Conservation (phyloP, 1,284 basidiomycete genomes). For the Microbotryum violaceum region DNA sequence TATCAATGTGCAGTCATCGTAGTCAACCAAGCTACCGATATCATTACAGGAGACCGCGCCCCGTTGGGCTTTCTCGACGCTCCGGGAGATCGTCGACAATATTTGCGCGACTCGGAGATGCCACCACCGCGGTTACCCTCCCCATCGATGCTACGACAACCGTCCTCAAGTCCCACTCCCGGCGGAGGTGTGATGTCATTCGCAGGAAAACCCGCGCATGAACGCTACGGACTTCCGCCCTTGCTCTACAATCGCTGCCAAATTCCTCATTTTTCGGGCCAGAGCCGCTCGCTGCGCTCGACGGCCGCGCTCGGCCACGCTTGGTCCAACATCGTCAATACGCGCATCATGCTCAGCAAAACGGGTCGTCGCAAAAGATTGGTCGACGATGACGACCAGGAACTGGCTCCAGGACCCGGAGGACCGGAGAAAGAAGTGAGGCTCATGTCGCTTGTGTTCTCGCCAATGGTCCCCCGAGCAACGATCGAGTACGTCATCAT, state of each 20-base stretch:
- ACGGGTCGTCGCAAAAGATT: background rate
- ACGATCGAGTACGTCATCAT: slow-evolving; percentile 69
- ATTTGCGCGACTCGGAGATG: background rate
- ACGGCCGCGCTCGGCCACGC: slow-evolving; percentile 76
- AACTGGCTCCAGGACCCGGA: slow-evolving; percentile 9
- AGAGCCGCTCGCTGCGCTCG: slow-evolving; percentile 51
- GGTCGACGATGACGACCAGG: slow-evolving; percentile 1
- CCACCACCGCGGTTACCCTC: slow-evolving; percentile 10
- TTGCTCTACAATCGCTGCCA: slow-evolving; percentile 58
- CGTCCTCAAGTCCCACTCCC: slow-evolving; percentile 25
- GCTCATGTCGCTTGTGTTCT: slow-evolving; percentile 59
- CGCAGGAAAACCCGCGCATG: slow-evolving; percentile 34
- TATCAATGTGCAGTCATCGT: slow-evolving; percentile 56
- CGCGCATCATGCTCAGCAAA: slow-evolving; percentile 61
- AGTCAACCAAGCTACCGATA: slow-evolving; percentile 78
- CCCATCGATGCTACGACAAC: slow-evolving; percentile 3
- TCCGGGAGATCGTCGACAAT: background rate
- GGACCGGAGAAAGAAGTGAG: slow-evolving; percentile 26
- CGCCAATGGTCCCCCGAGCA: slow-evolving; percentile 51
- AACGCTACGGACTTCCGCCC: slow-evolving; percentile 38
- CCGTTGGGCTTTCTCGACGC: slow-evolving; percentile 1
- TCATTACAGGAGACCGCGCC: slow-evolving; percentile 47
- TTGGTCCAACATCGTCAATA: slow-evolving; percentile 85
- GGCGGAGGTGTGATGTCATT: slow-evolving; percentile 10
- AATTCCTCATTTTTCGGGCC: slow-evolving; percentile 61